phyloP scores from a whole-genome alignment of 2,329 filamentous ascomycete species.

The Torrubiella hemipterigena region DNA sequence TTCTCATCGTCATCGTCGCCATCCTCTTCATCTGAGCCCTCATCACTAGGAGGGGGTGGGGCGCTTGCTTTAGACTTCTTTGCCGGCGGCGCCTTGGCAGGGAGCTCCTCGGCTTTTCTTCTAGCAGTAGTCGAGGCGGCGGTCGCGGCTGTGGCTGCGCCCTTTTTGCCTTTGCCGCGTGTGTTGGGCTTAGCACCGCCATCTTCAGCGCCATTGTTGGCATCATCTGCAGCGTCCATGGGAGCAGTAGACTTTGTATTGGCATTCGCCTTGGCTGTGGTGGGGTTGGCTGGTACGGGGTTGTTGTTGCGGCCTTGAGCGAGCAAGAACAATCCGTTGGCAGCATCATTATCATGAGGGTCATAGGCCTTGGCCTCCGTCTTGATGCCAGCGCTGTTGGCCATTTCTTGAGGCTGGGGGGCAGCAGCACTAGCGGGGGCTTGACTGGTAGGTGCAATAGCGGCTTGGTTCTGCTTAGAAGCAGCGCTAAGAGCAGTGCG shows the following conservation, averaged over 20 bases:
- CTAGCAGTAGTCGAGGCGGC: too few relatives aligned
- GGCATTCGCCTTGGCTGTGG: conserved; percentile 34
- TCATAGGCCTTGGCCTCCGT: conserved; percentile 54
- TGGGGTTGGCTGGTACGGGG: conserved; percentile 43
- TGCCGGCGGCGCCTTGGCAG: conserved; percentile 45
- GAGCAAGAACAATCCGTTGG: conserved; percentile 86
- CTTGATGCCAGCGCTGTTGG: conserved; percentile 31
- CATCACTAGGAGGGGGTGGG: conserved; percentile 10
- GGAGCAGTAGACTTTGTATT: conserved; percentile 29
- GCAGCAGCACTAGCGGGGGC: conserved; percentile 2
- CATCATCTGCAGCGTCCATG: conserved; percentile 28
- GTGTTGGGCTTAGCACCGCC: conserved; percentile 50
- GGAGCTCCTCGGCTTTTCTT: conserved; percentile 63
- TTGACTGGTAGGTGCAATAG: too few relatives aligned
- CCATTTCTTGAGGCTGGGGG: conserved; percentile 38
- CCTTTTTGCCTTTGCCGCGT: conserved; percentile 60
- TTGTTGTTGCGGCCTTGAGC: conserved; percentile 62
- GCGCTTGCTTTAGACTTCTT: conserved; percentile 57
- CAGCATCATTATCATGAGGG: conserved; percentile 87
- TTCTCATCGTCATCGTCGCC: conserved; percentile 46
- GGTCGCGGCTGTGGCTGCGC: conserved; percentile 32
- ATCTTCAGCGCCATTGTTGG: conserved; percentile 36
- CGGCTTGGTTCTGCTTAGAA: conserved; percentile 33
- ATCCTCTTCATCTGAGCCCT: conserved; percentile 38
- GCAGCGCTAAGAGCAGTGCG: conserved; percentile 79